These are phyloP conservation scores for Rhodotorula sp. DNA, from an alignment of 1,284 basidiomycete species.

Conservation along the genomic window DNA sequence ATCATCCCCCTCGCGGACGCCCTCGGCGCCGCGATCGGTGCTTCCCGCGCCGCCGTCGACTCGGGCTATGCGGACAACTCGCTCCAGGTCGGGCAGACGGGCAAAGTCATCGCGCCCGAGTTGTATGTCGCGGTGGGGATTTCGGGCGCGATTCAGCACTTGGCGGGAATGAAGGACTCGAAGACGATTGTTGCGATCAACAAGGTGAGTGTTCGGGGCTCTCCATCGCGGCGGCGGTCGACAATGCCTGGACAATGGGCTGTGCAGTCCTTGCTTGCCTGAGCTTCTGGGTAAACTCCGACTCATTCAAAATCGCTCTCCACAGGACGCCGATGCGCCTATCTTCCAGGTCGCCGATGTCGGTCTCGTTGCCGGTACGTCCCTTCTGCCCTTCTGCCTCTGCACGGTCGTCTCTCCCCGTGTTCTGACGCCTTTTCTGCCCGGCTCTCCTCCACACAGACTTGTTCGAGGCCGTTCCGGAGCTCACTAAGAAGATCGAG, in stretches of 20 bases:
- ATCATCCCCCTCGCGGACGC: slow-evolving; percentile 91
- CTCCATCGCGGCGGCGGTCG: neutral
- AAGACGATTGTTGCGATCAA: slow-evolving; percentile 98
- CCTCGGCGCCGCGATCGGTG: slow-evolving; percentile 92
- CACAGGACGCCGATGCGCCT: slow-evolving; percentile 91
- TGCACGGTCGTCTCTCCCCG: slow-evolving; percentile 30
- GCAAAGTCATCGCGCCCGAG: slow-evolving; percentile 76
- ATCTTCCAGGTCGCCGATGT: slow-evolving; percentile 99
- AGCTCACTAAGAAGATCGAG: slow-evolving; percentile 80
- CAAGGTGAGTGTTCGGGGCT: slow-evolving; percentile 61
- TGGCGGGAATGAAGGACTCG: slow-evolving; percentile 99
- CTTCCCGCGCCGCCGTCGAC: slow-evolving; percentile 95
- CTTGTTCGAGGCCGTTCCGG: slow-evolving; percentile 81
- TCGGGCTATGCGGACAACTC: slow-evolving; percentile 98
- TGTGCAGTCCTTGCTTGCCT: no score
- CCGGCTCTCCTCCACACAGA: slow-evolving; percentile 54
- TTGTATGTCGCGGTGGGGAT: slow-evolving; percentile 96
- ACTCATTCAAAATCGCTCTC: neutral
- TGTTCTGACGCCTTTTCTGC: neutral
- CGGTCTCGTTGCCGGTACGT: slow-evolving; percentile 72
- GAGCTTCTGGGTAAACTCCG: no score
- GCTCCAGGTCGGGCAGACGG: slow-evolving; percentile 97
- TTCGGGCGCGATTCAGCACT: slow-evolving; percentile 96
- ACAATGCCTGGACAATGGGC: no score
- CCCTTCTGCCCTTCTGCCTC: neutral